Evolutionary conservation across 1,284 basidiomycete species (phyloP).

Genomic region (Amylostereum areolatum): DNA sequence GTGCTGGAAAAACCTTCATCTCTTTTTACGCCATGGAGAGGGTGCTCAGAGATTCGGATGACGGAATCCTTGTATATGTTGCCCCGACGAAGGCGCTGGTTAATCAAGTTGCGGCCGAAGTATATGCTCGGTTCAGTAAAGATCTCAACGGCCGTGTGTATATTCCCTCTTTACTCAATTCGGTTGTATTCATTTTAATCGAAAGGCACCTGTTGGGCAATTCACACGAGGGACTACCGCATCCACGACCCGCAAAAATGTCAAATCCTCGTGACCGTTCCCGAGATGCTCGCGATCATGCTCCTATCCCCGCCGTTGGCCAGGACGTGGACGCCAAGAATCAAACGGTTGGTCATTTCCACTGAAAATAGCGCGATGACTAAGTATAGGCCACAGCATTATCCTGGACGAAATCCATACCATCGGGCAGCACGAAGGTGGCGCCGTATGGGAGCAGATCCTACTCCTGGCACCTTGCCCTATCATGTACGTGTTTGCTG

Average conservation of each 20-base stretch:
- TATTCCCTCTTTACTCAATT: not conserved
- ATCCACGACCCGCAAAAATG: slow-evolving; percentile 59
- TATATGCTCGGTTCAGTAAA: slow-evolving; percentile 65
- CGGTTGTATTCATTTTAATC: not conserved
- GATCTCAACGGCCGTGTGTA: slow-evolving; percentile 41
- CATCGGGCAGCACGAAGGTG: slow-evolving; percentile 63
- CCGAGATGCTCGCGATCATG: slow-evolving; percentile 63
- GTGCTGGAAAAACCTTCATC: slow-evolving; percentile 72
- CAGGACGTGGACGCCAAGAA: slow-evolving; percentile 50
- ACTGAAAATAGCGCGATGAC: not conserved
- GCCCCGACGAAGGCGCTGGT: slow-evolving; percentile 72
- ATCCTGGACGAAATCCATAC: slow-evolving; percentile 70
- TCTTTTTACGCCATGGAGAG: slow-evolving; percentile 74
- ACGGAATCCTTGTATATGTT: slow-evolving; percentile 66
- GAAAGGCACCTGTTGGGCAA: slow-evolving; percentile 55
- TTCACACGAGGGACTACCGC: slow-evolving; percentile 64
- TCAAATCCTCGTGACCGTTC: slow-evolving; percentile 68
- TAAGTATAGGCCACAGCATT: slow-evolving; percentile 34
- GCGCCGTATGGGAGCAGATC: slow-evolving; percentile 67
- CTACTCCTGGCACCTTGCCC: slow-evolving; percentile 60
- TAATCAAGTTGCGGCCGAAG: slow-evolving; percentile 61
- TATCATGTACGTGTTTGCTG: slow-evolving; percentile 45
- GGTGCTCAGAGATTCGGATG: slow-evolving; percentile 50
- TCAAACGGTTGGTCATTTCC: slow-evolving; percentile 44
- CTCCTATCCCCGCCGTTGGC: slow-evolving; percentile 61